Base-by-base conservation (phyloP, 768 basidiomycete species). In the Leccinellum rugosiceps region DNA sequence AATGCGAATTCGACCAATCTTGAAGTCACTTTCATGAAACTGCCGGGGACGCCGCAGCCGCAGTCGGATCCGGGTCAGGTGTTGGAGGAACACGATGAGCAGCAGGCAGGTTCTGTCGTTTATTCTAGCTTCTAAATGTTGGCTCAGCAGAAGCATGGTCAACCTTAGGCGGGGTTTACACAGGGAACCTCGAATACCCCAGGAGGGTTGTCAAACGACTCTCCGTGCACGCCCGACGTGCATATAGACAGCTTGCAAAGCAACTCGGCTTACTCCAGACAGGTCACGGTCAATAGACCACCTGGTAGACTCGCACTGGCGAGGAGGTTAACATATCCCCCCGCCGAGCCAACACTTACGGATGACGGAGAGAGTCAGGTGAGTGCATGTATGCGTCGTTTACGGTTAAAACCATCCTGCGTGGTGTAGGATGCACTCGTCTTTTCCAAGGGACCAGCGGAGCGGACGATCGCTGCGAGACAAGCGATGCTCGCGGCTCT, bases 401-500 rank as follows among this genome's bases (percentile, higher is more conserved):
- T 9, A 19, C 6, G 4, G 1, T 34, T 23, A 32, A 30, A 30
- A 51, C 21, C 0, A n/a, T 34, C 26, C 23, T 21, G n/a, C 45
- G 15, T 13, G 5, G 25, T 47, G 25, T 38, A 64, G 67, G 50
- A 50, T 21, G 48, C 30, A 15, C 19, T 28, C 15, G 21, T n/a
- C 7, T 15, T 38, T 19, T 30, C 45, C 11, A 52, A 55, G 26
- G 35, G 53, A 23, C 51, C 58, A 23, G 70, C 72, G 0, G 69
- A 77, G 47, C 79, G 78, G 30, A 75, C 78, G 53, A 78, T 83
- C 57, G 75, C 78, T 45, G 78, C 80, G 4, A 75, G 89, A 69
- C 80, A 85, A 60, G 72, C 78, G 6, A 69, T 84, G 14, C 73
- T 92, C 6, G 81, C 83, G 1, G 62, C 73, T 3, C 80, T 92